Base-by-base conservation (phyloP, 345 rosid genomes). In the Pugionium cornutum region DNA sequence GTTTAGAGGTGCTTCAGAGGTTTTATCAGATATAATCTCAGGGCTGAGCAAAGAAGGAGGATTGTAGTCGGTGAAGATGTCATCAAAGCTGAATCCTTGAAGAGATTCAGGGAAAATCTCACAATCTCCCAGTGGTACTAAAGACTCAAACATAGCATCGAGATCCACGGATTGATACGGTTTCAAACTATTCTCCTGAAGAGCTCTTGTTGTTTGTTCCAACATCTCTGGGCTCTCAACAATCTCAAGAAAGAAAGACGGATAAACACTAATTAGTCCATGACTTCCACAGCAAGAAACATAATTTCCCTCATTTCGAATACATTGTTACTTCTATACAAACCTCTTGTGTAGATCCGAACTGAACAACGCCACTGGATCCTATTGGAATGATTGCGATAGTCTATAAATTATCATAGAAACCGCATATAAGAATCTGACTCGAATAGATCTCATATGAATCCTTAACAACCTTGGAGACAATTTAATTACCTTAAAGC, bases 261-360 rank as follows among this genome's bases (percentile, higher is more conserved):
- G 11, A 53, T 1, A 42, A 46, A 25, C 30, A 70, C 7, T 47
- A 31, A 52, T 66, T 44, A 73, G 67, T 43, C 48, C 43, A 44
- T 58, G 66, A 65, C 66, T 66, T 58, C 36, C 62, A 36, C 28
- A n/a, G 11, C 36, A 66, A 53, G 56, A n/a, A 53, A 42, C 2
- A 9, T 28, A 34, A 27, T 27, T 46, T 37, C 4, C 7, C 37
- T 36, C 36, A 1, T 7, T 37, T 31, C 7, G 4, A 62, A 45
- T 28, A 33, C 27, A 40, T 64, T 46, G 9, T 30, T 37, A 3
- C 30, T 11, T 4, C 35, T 28, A 31, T 35, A 5, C 90, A 68
- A 72, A 92, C 98, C 97, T 88, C 86, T 49, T 65, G 72, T 62
- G 73, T 75, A 52, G 99, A 86, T 77, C 99, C 99, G 62, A 92